These are phyloP conservation scores for Trichoderma atroviride DNA, from an alignment of 2,329 filamentous ascomycete genomes.

Conservation along the genomic window DNA sequence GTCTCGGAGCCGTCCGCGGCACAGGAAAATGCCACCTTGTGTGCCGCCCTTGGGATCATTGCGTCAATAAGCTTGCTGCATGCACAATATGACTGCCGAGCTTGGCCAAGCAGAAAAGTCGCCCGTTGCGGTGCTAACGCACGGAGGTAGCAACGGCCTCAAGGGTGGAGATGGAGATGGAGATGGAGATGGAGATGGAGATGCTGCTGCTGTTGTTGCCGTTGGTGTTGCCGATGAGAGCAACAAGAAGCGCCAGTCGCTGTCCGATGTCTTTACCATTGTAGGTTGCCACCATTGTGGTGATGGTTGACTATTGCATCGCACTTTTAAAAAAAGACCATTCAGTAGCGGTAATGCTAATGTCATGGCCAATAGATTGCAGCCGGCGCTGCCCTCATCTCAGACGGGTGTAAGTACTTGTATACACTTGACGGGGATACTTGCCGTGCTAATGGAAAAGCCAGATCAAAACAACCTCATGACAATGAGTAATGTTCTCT, in stretches of 20 bases:
- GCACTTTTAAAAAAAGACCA: not conserved
- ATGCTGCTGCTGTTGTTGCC: not conserved
- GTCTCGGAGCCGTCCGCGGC: slow-evolving; percentile 1
- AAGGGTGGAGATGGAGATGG: not conserved
- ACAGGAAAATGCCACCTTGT: not conserved
- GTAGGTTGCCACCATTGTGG: slow-evolving; percentile 19
- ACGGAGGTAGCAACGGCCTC: not conserved
- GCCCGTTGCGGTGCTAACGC: not conserved
- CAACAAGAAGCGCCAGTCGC: slow-evolving; percentile 28
- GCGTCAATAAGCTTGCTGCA: not conserved
- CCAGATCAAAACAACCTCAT: slow-evolving; percentile 42
- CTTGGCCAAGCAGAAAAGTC: slow-evolving; percentile 6
- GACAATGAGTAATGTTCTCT: slow-evolving; percentile 40
- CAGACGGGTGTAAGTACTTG: slow-evolving; percentile 37
- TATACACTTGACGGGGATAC: not conserved
- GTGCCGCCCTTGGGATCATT: not conserved
- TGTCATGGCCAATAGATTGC: slow-evolving; percentile 30
- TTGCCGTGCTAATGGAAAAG: not conserved
- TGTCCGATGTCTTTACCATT: slow-evolving; percentile 36
- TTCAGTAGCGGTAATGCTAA: not conserved
- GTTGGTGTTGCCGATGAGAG: slow-evolving; percentile 17
- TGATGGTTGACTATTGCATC: not conserved
- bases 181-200: not conserved
- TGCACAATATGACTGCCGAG: slow-evolving; percentile 3
- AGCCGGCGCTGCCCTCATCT: slow-evolving; percentile 41